Percentiles rank a stretch among this genome's conserved stretches.
Conservation (phyloP, 1,284 basidiomycete genomes). For the Ustanciosporium gigantosporum region DNA sequence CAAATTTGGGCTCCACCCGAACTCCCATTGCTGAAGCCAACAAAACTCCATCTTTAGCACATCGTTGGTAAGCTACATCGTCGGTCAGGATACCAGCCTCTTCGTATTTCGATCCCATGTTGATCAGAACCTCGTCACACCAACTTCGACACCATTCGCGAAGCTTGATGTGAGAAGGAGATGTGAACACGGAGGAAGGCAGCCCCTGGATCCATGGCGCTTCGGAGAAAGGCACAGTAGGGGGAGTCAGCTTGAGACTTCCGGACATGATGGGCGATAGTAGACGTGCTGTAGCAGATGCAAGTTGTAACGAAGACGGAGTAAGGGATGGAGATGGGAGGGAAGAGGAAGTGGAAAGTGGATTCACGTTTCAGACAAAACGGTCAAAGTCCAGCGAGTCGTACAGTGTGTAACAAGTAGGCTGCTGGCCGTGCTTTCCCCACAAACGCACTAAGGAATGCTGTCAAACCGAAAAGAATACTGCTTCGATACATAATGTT, state of each 20-base stretch:
- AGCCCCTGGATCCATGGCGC: slow-evolving; percentile 44
- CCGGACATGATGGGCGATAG: slow-evolving; percentile 9
- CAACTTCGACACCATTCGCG: slow-evolving; percentile 39
- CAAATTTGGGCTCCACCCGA: slow-evolving; percentile 31
- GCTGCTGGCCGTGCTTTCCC: too few relatives aligned
- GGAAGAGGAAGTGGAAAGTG: too few relatives aligned
- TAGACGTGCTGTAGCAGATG: not conserved
- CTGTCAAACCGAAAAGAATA: too few relatives aligned
- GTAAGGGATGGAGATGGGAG: too few relatives aligned
- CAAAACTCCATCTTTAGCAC: slow-evolving; percentile 48
- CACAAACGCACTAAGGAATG: too few relatives aligned
- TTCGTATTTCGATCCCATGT: slow-evolving; percentile 28
- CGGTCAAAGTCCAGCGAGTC: too few relatives aligned
- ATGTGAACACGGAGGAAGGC: slow-evolving; percentile 40
- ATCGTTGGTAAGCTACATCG: slow-evolving; percentile 31
- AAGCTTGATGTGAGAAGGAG: slow-evolving; percentile 26
- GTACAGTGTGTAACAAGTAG: too few relatives aligned
- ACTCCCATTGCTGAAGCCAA: slow-evolving; percentile 45
- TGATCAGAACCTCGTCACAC: slow-evolving; percentile 37
- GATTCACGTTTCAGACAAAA: too few relatives aligned
- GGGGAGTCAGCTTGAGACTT: slow-evolving; percentile 25
- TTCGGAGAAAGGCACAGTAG: slow-evolving; percentile 40
- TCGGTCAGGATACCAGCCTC: slow-evolving; percentile 28
- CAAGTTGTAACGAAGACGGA: not conserved
- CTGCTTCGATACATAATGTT: too few relatives aligned